Evolutionary conservation across 2,329 filamentous ascomycete species (phyloP).

Genomic region (Aspergillus pseudoterreus): DNA sequence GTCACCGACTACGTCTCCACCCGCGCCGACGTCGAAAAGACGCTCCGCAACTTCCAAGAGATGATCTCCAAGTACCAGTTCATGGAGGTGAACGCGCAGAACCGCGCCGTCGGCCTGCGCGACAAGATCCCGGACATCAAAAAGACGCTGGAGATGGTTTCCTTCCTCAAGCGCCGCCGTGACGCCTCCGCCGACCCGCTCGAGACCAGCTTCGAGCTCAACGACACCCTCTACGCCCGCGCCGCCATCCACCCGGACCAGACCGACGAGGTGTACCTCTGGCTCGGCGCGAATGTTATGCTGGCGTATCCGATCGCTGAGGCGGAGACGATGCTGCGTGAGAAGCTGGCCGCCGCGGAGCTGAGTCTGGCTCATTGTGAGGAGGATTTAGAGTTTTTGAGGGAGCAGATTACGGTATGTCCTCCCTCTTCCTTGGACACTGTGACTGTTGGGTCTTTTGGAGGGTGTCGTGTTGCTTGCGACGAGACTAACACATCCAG

Average conservation of each 20-base stretch:
- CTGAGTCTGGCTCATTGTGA: constrained; percentile 81
- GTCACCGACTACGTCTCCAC: constrained; percentile 46
- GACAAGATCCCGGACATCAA: constrained; percentile 97
- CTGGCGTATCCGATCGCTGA: constrained; percentile 87
- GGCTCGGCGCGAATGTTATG: constrained; percentile 99
- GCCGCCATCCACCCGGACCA: constrained; percentile 73
- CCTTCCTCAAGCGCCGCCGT: constrained; percentile 73
- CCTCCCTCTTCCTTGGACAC: not conserved
- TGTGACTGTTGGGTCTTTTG: not conserved
- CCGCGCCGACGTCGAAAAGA: constrained; percentile 44
- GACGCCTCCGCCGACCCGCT: constrained; percentile 58
- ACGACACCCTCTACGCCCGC: constrained; percentile 91
- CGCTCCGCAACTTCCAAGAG: constrained; percentile 46
- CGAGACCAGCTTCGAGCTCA: constrained; percentile 91
- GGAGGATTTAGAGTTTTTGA: constrained; percentile 90
- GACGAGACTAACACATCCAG: constrained; percentile 43
- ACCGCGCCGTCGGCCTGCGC: constrained; percentile 73
- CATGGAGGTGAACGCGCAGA: constrained; percentile 93
- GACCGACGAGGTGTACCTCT: constrained; percentile 82
- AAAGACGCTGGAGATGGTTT: constrained; percentile 89
- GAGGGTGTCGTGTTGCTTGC: not conserved
- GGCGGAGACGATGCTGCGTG: constrained; percentile 71
- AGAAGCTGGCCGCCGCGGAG: constrained; percentile 76
- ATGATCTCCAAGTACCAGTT: constrained; percentile 91
- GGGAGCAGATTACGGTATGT: constrained; percentile 90